Evolutionary conservation across 768 basidiomycete genomes (phyloP).

Genomic region (Zangia roseola): DNA sequence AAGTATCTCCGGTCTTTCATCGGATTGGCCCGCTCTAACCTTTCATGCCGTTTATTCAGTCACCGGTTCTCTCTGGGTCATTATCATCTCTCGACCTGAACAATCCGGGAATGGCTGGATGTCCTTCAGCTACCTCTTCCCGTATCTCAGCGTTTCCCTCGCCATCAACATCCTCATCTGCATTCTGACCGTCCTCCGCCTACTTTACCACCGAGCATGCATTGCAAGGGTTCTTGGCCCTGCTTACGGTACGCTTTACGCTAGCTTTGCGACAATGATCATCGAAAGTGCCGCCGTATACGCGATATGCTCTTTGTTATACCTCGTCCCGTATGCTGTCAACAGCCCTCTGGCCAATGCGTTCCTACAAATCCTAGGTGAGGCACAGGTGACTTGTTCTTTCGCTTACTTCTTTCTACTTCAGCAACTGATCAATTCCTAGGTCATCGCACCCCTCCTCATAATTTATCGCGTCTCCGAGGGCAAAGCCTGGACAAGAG

Average conservation of each 20-base stretch:
- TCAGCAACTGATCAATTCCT: neutral
- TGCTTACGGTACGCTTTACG: slow-evolving; percentile 26
- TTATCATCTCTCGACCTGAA: slow-evolving; percentile 26
- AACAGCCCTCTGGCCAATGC: slow-evolving; percentile 25
- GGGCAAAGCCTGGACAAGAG: slow-evolving; percentile 42
- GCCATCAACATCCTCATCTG: slow-evolving; percentile 33
- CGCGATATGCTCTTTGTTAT: slow-evolving; percentile 31
- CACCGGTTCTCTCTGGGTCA: slow-evolving; percentile 30
- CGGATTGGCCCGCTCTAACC: neutral
- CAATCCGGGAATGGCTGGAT: slow-evolving; percentile 23
- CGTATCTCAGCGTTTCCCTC: slow-evolving; percentile 34
- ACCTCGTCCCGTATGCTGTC: slow-evolving; percentile 29
- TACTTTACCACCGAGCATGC: slow-evolving; percentile 29
- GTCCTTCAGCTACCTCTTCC: slow-evolving; percentile 33
- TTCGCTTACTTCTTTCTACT: neutral
- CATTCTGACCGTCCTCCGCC: slow-evolving; percentile 30
- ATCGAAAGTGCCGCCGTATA: slow-evolving; percentile 36
- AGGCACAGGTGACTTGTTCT: slow-evolving; percentile 24
- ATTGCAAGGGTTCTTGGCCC: slow-evolving; percentile 27
- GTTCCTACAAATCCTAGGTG: slow-evolving; percentile 32
- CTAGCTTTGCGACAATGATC: slow-evolving; percentile 35
- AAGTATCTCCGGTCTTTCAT: neutral
- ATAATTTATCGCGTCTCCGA: slow-evolving; percentile 49
- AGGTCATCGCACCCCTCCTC: slow-evolving; percentile 48
- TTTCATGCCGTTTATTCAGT: slow-evolving; percentile 8